Base-by-base conservation (phyloP, 2,329 filamentous ascomycete genomes). In the Neonectria ditissima region DNA sequence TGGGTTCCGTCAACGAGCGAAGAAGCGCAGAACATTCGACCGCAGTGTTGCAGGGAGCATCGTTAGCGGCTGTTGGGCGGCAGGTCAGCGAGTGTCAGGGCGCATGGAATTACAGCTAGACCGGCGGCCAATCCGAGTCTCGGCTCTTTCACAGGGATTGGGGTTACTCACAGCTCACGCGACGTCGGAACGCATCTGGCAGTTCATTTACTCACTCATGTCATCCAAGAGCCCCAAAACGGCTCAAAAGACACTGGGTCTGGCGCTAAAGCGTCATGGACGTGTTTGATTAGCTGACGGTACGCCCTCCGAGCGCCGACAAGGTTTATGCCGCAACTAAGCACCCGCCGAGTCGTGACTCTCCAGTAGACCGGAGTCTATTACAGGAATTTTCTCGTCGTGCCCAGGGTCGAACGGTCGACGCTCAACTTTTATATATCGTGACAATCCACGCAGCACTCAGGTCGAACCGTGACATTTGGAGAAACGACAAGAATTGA, bases 251-350 rank as follows among this genome's bases (percentile, higher is more conserved):
- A 20, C 28, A 22, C 53, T 39, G 13, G n/a, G 11, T 45, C 26
- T 45, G 11, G 50, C 55, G 55, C 55, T 59, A 59, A 20, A 28
- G 13, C 13, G 28, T 50, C 34, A 34, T 11, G 28, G 13, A 39
- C 34, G n/a, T 16, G 47, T 58, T 26, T 62, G 62, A 58, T 54
- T 56, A 43, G 48, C 43, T 45, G 60, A 65, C 48, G 34, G 50
- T 44, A 30, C 32, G 34, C 52, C 32, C 41, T 37, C 48, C 43
- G 48, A 44, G 43, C 14, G n/a, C 50, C 55, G 41, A 64, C 70
- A 65, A 67, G 62, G 39, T 69, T 73, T 71, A 68, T 70, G 66
- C 63, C 67, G 65, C 70, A 65, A 59, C 63, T 63, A 65, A 51
- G 61, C 44, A 59, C 57, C 47, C 52, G 30, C 50, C 60, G 34